Base-by-base conservation (phyloP, 1,284 basidiomycete genomes). In the Trichosporon ovoides region DNA sequence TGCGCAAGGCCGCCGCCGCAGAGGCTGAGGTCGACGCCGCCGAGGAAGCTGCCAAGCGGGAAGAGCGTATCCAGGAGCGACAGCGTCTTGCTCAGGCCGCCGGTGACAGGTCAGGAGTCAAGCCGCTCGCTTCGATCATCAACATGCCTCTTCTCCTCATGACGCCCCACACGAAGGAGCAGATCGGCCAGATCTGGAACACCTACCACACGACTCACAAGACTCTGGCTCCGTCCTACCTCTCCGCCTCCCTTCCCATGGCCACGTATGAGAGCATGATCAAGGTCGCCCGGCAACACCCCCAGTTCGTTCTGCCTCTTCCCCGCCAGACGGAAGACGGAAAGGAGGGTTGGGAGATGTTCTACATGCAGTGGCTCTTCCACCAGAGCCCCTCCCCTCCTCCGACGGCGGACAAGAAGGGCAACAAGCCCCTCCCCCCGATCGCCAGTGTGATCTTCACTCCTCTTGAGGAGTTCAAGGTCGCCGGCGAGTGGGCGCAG, bases 381-480 rank as follows among this genome's bases (percentile, higher is more conserved):
- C 87, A 92, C 71, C 82, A 82, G 4, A 73, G 82, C 0, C 87
- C 87, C 2, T 78, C 80, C 11, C 53, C 61, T 1, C 84, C 49
- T 46, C 69, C 38, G 66, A 46, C 53, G 16, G 40, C 40, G 2
- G 33, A 43, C n/a, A 35, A 35, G 24, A 2, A 43, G 7, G 49
- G 22, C 34, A n/a, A 38, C 57, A 78, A 19, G 83, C 74, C 28
- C 62, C 73, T 60, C 65, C 79, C 50, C 53, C 70, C 57, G 38
- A 77, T 73, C 2, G 74, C 78, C 2, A 79, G 91, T 1, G 82
- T 95, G 38, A 82, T 98, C 53, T 96, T 96, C 79, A 95, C 95
- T 0, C 89, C 95, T 3, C 81, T 98, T 52, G 88, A 90, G 66
- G 95, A 98, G 79, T 98, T 92, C 83, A 96, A 98, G 78, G 80